Conservation (phyloP, 2,329 filamentous ascomycete genomes). For the Curvularia sp. region DNA sequence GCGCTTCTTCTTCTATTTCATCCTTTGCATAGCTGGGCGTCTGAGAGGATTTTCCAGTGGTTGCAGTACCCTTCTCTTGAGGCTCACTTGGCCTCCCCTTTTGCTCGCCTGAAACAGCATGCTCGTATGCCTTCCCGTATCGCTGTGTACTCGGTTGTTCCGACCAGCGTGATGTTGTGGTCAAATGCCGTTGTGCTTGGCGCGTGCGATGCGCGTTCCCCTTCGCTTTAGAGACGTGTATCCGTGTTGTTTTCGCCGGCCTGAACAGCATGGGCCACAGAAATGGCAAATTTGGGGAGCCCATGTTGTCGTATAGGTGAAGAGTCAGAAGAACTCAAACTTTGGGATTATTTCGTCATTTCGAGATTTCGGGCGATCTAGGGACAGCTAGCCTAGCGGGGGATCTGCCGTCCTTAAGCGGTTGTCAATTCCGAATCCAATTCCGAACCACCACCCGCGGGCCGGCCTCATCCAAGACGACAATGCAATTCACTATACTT, state of each 20-base stretch:
- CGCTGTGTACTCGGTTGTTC: slow-evolving; percentile 49
- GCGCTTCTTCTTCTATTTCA: slow-evolving; percentile 35
- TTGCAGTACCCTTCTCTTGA: slow-evolving; percentile 6
- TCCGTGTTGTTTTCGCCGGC: slow-evolving; percentile 34
- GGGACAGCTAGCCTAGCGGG: slow-evolving; percentile 18
- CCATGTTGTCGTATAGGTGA: slow-evolving; percentile 43
- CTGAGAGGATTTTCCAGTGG: slow-evolving; percentile 13
- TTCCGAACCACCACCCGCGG: slow-evolving; percentile 7
- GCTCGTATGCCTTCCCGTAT: slow-evolving; percentile 58
- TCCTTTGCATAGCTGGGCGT: slow-evolving; percentile 30
- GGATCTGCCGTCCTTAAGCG: slow-evolving; percentile 23
- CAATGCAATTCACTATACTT: neutral
- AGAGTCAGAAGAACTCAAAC: slow-evolving; percentile 3
- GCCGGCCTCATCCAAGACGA: neutral
- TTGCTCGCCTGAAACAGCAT: slow-evolving; percentile 48
- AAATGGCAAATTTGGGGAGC: slow-evolving; percentile 55
- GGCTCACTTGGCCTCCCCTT: slow-evolving; percentile 16
- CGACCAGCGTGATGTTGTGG: slow-evolving; percentile 39
- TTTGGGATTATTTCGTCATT: slow-evolving; percentile 13
- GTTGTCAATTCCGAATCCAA: slow-evolving; percentile 17
- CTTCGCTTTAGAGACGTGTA: slow-evolving; percentile 21
- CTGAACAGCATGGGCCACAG: slow-evolving; percentile 56
- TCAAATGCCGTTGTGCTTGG: slow-evolving; percentile 31
- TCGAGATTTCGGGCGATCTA: slow-evolving; percentile 19
- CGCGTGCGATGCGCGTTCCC: slow-evolving; percentile 20